A percentile compares a stretch with the other conserved stretches of the same genome.
phyloP scores from a whole-genome alignment of 2,329 filamentous ascomycete species.

The Penicillium psychrosexuale region DNA sequence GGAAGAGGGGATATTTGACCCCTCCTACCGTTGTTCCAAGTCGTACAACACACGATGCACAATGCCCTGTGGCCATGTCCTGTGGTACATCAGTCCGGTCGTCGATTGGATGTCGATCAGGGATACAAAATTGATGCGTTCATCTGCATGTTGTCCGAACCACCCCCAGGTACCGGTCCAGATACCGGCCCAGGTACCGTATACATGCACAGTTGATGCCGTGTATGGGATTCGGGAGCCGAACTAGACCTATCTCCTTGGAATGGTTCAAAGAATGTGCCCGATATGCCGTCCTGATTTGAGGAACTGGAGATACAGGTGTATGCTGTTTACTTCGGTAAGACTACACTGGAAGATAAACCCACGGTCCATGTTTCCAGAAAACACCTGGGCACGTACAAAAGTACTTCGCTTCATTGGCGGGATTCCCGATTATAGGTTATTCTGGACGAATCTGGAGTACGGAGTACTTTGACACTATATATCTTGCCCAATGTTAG shows the following conservation, averaged over 20 bases:
- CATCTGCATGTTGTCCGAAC: not conserved
- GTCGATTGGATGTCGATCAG: not conserved
- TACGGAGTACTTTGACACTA: too few relatives aligned
- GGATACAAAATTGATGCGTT: constrained; percentile 1
- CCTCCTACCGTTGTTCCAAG: constrained; percentile 2
- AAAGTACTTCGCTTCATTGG: not conserved
- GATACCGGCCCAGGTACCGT: not conserved
- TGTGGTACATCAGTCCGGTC: not conserved
- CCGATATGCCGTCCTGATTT: not conserved
- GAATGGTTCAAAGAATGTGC: not conserved
- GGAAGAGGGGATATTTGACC: not conserved
- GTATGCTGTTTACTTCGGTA: not conserved
- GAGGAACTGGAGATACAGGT: not conserved
- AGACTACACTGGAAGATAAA: not conserved
- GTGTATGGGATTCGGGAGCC: not conserved
- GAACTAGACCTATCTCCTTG: not conserved
- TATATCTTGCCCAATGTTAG: not conserved
- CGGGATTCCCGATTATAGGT: not conserved
- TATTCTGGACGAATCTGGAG: too few relatives aligned
- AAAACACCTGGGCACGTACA: not conserved
- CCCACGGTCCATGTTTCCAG: not conserved
- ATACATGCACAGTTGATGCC: not conserved
- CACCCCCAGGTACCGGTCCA: not conserved
- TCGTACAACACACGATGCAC: not conserved
- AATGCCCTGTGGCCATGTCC: not conserved